Base-by-base conservation (phyloP, 208 protist genomes). In the Leishmania gerbilli region DNA sequence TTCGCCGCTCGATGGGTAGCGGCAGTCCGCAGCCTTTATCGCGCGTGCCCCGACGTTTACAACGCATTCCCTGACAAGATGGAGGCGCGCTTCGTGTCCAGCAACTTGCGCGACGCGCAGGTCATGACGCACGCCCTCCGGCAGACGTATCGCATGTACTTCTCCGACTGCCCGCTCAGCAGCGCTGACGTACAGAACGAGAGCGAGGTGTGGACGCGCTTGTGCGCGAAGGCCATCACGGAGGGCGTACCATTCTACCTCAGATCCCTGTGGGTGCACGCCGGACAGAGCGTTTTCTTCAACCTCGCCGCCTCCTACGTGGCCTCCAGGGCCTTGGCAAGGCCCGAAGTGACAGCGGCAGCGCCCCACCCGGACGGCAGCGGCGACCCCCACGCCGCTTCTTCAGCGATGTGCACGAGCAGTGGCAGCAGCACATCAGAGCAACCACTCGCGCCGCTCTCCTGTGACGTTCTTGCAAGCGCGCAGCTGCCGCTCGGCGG, bases 261-360 rank as follows among this genome's bases (percentile, higher is more conserved):
- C 71, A 90, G 90, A 31, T 81, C 80, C 11, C 79, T 97, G 67
- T 97, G 94, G 92, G 84, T 97, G 51, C 90, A 96, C 76, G 91
- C 91, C 0, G 94, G 85, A 3, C 94, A 97, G 72, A 95, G 92
- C 72, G 82, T 90, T 42, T 91, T 94, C 80, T 97, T 97, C 76
- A 97, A 97, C 80, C 27, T 91, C 9, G 62, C 83, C 47, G 88
- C 92, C 55, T 93, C 88, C 11, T 85, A 79, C 56, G 47, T 92
- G 24, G 82, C 79, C 9, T 65, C 75, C n/a, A 68, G 55, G 19
- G 62, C 62, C 13, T 49, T 77, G 62, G 21, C 71, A 47, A 27
- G 27, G 5, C 8, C 40, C 19, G 5, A 27, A 53, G 8, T n/a
- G 34, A n/a, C 24, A 21, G 45, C 55, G 24, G 45, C 53, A 34